Conservation (phyloP, 2,329 filamentous ascomycete species). For the Sphaerulina populicola region DNA sequence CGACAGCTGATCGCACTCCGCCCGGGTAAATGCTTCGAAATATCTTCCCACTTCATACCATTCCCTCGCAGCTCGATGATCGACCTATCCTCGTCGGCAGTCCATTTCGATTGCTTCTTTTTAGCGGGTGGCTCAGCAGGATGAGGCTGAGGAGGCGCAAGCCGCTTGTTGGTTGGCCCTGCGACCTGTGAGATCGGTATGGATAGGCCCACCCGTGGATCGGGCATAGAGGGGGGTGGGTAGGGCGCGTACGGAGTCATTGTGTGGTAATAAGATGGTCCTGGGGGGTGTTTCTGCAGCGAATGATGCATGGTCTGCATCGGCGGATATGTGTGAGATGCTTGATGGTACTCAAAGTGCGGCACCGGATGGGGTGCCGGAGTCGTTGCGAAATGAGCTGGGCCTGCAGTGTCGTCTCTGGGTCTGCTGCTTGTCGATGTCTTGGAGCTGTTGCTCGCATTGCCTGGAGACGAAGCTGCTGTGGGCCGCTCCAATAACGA, state of each 20-base stretch:
- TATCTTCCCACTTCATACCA: constrained; percentile 98
- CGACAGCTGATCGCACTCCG: constrained; percentile 90
- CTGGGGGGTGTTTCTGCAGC: constrained; percentile 18
- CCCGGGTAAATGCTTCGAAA: constrained; percentile 81
- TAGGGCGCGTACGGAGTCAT: constrained; percentile 26
- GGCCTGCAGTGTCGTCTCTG: constrained; percentile 20
- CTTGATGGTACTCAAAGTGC: constrained; percentile 17
- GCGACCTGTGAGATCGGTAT: constrained; percentile 38
- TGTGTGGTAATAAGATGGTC: constrained; percentile 22
- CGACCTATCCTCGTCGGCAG: constrained; percentile 79
- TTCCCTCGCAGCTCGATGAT: constrained; percentile 85
- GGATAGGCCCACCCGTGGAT: constrained; percentile 24
- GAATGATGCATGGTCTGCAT: constrained; percentile 28
- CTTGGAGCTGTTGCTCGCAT: constrained; percentile 36
- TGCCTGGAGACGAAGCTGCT: constrained; percentile 56
- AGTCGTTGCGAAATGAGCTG: constrained; percentile 19
- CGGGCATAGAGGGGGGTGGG: constrained; percentile 23
- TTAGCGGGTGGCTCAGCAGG: constrained; percentile 62
- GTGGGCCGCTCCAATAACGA: constrained; percentile 70
- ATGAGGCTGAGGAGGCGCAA: constrained; percentile 41
- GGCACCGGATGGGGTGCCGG: constrained; percentile 21
- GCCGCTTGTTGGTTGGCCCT: constrained; percentile 32
- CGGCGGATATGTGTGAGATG: constrained; percentile 19
- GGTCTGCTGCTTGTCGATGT: constrained; percentile 25
- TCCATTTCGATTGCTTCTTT: constrained; percentile 97